phyloP scores from a whole-genome alignment of 2,329 filamentous ascomycete species.

The Alternaria brassicicola region DNA sequence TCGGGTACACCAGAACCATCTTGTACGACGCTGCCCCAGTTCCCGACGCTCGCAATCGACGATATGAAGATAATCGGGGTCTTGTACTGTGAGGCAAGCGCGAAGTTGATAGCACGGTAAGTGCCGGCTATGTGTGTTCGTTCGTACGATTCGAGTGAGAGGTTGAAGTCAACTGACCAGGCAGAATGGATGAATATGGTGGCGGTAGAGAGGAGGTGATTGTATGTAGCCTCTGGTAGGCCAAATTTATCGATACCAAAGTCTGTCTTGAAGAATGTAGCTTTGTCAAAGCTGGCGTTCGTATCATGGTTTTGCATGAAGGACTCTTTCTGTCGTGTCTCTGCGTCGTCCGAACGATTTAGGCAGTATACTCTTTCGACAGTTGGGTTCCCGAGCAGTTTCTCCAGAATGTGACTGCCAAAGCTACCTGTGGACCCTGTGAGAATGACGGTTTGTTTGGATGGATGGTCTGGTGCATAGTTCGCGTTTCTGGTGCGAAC shows the following conservation, averaged over 20 bases:
- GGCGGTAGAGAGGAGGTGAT: conserved; percentile 28
- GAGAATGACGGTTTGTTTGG: conserved; percentile 18
- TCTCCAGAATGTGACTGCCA: conserved; percentile 28
- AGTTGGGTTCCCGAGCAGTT: conserved; percentile 18
- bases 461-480: not conserved
- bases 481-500: not conserved
- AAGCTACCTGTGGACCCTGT: conserved; percentile 36
- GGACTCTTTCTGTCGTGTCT: conserved; percentile 12
- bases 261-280: not conserved
- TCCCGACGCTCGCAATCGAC: conserved; percentile 44
- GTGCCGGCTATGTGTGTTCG: conserved; percentile 17
- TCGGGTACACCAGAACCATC: conserved; percentile 13
- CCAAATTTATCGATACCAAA: conserved; percentile 44
- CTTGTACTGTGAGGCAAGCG: not conserved
- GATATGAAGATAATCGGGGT: conserved; percentile 48
- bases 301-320: conserved; percentile 3
- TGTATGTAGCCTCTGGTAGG: conserved; percentile 34
- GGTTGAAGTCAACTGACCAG: conserved; percentile 63
- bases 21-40: conserved; percentile 8
- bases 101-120: conserved; percentile 15
- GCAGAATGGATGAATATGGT: conserved; percentile 58
- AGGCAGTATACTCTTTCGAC: conserved; percentile 30
- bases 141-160: conserved; percentile 26
- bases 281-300: conserved; percentile 12
- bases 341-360: conserved; percentile 25